Conservation (phyloP, 148 eudicot genomes). For the Heliamphora exappendiculata region DNA sequence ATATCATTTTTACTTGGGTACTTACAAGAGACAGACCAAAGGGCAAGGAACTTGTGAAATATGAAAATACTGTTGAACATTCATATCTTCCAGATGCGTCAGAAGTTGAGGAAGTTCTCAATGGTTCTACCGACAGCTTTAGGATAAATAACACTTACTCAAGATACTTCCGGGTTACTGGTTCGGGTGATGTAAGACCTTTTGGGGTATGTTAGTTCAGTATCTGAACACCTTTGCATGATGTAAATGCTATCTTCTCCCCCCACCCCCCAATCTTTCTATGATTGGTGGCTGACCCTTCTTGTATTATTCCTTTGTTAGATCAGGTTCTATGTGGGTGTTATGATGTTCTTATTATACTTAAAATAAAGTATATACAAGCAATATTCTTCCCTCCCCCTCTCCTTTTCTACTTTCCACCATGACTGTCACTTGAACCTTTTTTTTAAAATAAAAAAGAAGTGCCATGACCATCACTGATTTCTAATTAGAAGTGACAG, state of each 20-base stretch:
- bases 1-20: slow-evolving; percentile 71
- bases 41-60: slow-evolving; percentile 86
- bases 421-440: too few relatives aligned
- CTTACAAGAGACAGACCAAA: slow-evolving; percentile 87
- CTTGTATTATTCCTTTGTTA: too few relatives aligned
- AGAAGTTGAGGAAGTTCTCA: slow-evolving; percentile 61
- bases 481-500: neutral
- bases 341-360: too few relatives aligned
- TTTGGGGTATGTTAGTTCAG: slow-evolving; percentile 57
- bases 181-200: slow-evolving; percentile 91
- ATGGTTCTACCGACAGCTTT: slow-evolving; percentile 65
- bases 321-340: too few relatives aligned
- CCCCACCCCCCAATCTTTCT: neutral
- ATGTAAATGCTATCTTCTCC: too few relatives aligned
- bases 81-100: slow-evolving; percentile 49
- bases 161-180: slow-evolving; percentile 83
- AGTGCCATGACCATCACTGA: neutral
- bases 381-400: too few relatives aligned
- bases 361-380: too few relatives aligned
- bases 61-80: slow-evolving; percentile 48
- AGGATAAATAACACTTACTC: slow-evolving; percentile 58
- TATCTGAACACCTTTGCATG: neutral
- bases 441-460: too few relatives aligned
- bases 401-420: too few relatives aligned
- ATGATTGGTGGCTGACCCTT: too few relatives aligned